Conservation (phyloP, 768 basidiomycete genomes). For the Leccinum truebloodii region DNA sequence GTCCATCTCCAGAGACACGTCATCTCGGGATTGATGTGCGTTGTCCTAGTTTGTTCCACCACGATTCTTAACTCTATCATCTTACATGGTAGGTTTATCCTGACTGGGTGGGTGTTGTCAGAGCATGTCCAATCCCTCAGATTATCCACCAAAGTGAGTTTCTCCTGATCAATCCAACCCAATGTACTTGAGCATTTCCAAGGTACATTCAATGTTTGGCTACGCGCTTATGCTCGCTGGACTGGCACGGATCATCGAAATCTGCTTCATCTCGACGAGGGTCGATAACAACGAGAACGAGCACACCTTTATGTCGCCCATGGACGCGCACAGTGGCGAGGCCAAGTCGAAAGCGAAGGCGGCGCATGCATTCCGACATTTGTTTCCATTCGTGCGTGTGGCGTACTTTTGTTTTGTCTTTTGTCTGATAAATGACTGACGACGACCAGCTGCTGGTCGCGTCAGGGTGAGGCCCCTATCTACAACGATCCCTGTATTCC, state of each 20-base stretch:
- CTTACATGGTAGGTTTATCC: conserved; percentile 57
- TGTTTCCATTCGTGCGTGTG: conserved; percentile 80
- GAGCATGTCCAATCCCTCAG: conserved; percentile 83
- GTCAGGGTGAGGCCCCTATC: conserved; percentile 55
- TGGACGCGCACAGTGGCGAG: conserved; percentile 11
- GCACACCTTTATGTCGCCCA: conserved; percentile 56
- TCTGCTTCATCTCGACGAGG: conserved; percentile 65
- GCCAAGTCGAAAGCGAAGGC: conserved; percentile 34
- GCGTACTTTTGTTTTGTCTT: neutral
- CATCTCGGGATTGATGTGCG: conserved; percentile 78
- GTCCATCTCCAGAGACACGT: conserved; percentile 56
- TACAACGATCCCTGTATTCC: neutral
- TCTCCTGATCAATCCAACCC: neutral
- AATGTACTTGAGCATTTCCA: neutral
- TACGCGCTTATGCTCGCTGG: conserved; percentile 84
- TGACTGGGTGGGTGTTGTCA: conserved; percentile 95
- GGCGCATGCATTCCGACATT: conserved; percentile 71
- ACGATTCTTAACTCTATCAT: neutral
- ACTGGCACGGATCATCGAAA: conserved; percentile 73
- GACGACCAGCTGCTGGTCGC: conserved; percentile 61
- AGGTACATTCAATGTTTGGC: conserved; percentile 86
- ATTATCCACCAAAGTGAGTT: conserved; percentile 73
- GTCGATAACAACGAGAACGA: conserved; percentile 61
- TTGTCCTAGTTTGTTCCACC: conserved; percentile 1
- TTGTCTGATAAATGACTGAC: conserved; percentile 3